These are phyloP conservation scores for Onygena corvina DNA, from an alignment of 2,329 filamentous ascomycete genomes.

Conservation along the genomic window DNA sequence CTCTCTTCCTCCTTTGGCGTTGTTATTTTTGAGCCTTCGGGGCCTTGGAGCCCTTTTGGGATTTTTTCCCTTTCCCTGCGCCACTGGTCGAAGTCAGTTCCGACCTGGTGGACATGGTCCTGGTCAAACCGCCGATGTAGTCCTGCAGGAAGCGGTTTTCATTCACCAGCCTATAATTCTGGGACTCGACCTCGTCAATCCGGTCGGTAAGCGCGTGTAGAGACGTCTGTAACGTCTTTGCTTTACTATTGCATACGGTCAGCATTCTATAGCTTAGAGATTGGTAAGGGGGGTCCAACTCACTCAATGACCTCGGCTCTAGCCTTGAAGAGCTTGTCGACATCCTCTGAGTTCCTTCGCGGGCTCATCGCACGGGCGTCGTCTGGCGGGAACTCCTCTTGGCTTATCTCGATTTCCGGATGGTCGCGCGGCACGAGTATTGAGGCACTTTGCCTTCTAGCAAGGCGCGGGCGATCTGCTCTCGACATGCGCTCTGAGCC, in stretches of 20 bases:
- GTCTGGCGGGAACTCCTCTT: conserved; percentile 67
- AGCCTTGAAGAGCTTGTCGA: conserved; percentile 75
- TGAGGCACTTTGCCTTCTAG: conserved; percentile 66
- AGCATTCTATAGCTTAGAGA: not conserved
- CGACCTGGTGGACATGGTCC: conserved; percentile 46
- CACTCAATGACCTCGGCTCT: conserved; percentile 52
- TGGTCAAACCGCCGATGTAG: conserved; percentile 94
- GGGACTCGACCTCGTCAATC: conserved; percentile 84
- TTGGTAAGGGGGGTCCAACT: conserved; percentile 23
- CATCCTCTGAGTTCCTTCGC: conserved; percentile 75
- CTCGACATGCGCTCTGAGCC: conserved; percentile 34
- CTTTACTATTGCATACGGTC: conserved; percentile 50
- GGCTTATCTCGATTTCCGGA: conserved; percentile 57
- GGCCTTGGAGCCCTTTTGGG: conserved; percentile 23
- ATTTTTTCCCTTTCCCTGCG: conserved; percentile 36
- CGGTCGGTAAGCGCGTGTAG: conserved; percentile 81
- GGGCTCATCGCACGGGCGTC: conserved; percentile 94
- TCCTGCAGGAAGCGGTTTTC: conserved; percentile 97
- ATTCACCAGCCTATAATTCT: conserved; percentile 91
- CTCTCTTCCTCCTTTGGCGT: not conserved
- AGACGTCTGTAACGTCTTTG: conserved; percentile 76
- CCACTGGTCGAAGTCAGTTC: conserved; percentile 45
- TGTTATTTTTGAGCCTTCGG: not conserved
- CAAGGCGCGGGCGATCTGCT: conserved; percentile 52
- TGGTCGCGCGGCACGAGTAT: conserved; percentile 71